Evolutionary conservation across 2,329 filamentous ascomycete genomes (phyloP).

Genomic region (Penicillium sclerotigenum): DNA sequence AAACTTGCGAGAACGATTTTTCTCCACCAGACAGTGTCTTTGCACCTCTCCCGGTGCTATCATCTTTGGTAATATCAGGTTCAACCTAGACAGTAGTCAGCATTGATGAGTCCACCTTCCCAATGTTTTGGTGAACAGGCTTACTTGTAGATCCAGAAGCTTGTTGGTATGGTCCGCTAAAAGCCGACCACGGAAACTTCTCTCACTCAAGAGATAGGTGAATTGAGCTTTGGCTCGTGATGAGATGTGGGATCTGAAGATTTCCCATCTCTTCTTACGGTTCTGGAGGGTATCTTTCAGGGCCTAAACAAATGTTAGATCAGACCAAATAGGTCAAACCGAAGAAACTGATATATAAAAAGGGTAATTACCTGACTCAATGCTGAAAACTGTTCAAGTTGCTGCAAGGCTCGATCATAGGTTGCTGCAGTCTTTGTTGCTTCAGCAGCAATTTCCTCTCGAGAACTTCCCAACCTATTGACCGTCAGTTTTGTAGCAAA

Average conservation of each 20-base stretch:
- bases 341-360: slow-evolving; percentile 6
- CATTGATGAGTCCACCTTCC: not conserved
- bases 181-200: slow-evolving; percentile 80
- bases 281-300: slow-evolving; percentile 61
- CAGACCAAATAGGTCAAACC: slow-evolving; percentile 13
- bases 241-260: slow-evolving; percentile 81
- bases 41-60: slow-evolving; percentile 71
- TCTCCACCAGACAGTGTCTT: slow-evolving; percentile 94
- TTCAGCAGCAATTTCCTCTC: slow-evolving; percentile 60
- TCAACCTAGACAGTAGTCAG: slow-evolving; percentile 49
- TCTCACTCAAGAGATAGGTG: slow-evolving; percentile 80
- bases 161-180: slow-evolving; percentile 72
- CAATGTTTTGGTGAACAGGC: not conserved
- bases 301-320: slow-evolving; percentile 34
- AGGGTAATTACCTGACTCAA: slow-evolving; percentile 38
- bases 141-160: slow-evolving; percentile 70
- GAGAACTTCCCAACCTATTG: slow-evolving; percentile 57
- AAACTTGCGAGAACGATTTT: slow-evolving; percentile 97
- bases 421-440: slow-evolving; percentile 37
- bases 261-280: slow-evolving; percentile 71
- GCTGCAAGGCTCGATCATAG: slow-evolving; percentile 37
- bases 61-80: slow-evolving; percentile 66
- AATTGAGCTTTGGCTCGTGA: slow-evolving; percentile 83
- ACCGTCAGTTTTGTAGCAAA: slow-evolving; percentile 24
- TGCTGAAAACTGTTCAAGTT: slow-evolving; percentile 38